Evolutionary conservation across 495 filamentous ascomycete species (phyloP).

Genomic region (Jackrogersella multiformis): DNA sequence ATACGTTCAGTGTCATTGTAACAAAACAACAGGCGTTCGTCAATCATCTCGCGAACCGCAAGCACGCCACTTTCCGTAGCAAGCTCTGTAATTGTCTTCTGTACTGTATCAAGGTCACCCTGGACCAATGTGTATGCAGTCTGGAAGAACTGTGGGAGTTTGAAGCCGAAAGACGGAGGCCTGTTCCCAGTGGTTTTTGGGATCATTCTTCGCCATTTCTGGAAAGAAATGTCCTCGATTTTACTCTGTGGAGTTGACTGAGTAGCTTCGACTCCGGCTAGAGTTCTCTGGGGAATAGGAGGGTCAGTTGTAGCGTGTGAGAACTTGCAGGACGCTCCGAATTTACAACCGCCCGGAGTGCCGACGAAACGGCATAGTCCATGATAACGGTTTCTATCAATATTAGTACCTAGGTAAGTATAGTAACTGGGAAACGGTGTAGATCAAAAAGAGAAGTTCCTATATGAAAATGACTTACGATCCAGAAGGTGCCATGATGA

Average conservation of each 20-base stretch:
- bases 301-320: neutral
- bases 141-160: constrained; percentile 26
- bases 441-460: neutral
- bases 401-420: no score
- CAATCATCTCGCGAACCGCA: constrained; percentile 23
- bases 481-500: neutral
- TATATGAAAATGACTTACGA: neutral
- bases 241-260: neutral
- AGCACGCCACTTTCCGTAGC: constrained; percentile 16
- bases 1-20: neutral
- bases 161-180: neutral
- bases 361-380: neutral
- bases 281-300: neutral
- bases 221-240: neutral
- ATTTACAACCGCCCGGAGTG: neutral
- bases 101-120: constrained; percentile 8
- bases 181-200: neutral
- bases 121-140: constrained; percentile 14
- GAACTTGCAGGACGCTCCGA: neutral
- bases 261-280: neutral
- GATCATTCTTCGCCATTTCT: constrained; percentile 14
- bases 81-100: constrained; percentile 18
- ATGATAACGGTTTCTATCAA: neutral
- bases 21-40: constrained; percentile 10
- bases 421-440: neutral